Evolutionary conservation across 176 grass and related monocot genomes (phyloP).

Genomic region (Elaeis guineensis): DNA sequence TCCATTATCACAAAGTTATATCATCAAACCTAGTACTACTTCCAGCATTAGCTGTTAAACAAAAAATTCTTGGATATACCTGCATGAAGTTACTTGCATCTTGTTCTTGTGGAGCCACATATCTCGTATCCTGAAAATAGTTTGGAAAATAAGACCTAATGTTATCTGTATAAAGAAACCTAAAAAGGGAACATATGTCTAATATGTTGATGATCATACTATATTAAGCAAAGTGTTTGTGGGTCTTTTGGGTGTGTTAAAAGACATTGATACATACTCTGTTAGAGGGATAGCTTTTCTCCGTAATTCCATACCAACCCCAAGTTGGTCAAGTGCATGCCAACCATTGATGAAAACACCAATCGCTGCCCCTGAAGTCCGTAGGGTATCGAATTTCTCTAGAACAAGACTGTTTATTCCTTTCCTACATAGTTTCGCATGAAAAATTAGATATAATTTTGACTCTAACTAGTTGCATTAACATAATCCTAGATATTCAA

Average conservation of each 20-base stretch:
- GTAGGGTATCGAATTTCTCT: slow-evolving; percentile 27
- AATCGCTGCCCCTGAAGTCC: slow-evolving; percentile 31
- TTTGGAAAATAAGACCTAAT: background rate
- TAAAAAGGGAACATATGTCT: no score
- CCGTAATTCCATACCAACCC: slow-evolving; percentile 23
- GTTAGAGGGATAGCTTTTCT: slow-evolving; percentile 5
- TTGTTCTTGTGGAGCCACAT: background rate
- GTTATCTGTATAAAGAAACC: no score
- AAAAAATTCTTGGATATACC: background rate
- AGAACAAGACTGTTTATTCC: slow-evolving; percentile 37
- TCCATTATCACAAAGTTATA: no score
- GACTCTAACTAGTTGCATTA: no score
- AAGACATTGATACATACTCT: slow-evolving; percentile 1
- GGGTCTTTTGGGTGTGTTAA: no score
- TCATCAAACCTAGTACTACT: no score
- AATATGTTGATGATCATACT: no score
- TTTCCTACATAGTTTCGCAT: slow-evolving; percentile 24
- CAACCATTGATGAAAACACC: slow-evolving; percentile 40
- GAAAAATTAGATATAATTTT: background rate
- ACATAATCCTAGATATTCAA: no score
- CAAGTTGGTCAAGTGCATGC: slow-evolving; percentile 32
- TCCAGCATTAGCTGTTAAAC: no score
- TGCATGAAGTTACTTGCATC: background rate
- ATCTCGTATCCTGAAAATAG: background rate
- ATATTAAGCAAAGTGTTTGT: no score